Evolutionary conservation across 768 basidiomycete genomes (phyloP).

Genomic region (Paxillus rubicundulus): DNA sequence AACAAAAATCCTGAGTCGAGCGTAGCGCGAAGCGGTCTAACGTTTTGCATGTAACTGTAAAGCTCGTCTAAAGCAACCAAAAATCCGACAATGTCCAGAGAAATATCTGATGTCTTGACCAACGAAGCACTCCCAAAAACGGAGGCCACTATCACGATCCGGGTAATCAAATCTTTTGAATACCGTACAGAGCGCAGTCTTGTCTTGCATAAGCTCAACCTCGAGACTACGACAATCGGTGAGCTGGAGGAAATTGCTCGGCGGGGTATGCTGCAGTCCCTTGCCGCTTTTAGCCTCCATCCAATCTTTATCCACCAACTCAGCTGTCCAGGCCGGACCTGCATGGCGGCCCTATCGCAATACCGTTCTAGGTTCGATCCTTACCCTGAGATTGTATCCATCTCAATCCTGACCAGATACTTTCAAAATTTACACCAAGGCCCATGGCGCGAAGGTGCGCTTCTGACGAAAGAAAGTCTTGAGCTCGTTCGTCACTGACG

Average conservation of each 20-base stretch:
- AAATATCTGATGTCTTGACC: constrained; percentile 48
- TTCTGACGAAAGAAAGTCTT: background rate
- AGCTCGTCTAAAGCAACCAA: background rate
- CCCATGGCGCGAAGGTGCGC: constrained; percentile 88
- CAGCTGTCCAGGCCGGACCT: constrained; percentile 69
- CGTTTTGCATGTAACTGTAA: no score
- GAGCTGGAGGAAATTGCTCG: constrained; percentile 70
- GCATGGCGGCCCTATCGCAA: constrained; percentile 91
- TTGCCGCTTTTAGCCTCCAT: background rate
- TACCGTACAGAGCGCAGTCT: constrained; percentile 88
- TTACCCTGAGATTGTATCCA: background rate
- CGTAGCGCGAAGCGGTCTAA: no score
- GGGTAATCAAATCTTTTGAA: constrained; percentile 93
- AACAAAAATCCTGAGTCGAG: no score
- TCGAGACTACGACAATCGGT: constrained; percentile 75
- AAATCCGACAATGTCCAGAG: constrained; percentile 27
- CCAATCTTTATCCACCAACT: constrained; percentile 7
- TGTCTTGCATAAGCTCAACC: constrained; percentile 78
- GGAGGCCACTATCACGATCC: constrained; percentile 82
- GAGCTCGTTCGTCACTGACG: background rate
- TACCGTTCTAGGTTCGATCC: constrained; percentile 56
- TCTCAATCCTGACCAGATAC: constrained; percentile 58
- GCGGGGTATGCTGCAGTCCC: constrained; percentile 47
- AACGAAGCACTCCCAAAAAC: constrained; percentile 67
- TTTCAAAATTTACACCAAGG: constrained; percentile 89